Evolutionary conservation across 345 rosid genomes (phyloP).

Genomic region (Laguncularia racemosa): DNA sequence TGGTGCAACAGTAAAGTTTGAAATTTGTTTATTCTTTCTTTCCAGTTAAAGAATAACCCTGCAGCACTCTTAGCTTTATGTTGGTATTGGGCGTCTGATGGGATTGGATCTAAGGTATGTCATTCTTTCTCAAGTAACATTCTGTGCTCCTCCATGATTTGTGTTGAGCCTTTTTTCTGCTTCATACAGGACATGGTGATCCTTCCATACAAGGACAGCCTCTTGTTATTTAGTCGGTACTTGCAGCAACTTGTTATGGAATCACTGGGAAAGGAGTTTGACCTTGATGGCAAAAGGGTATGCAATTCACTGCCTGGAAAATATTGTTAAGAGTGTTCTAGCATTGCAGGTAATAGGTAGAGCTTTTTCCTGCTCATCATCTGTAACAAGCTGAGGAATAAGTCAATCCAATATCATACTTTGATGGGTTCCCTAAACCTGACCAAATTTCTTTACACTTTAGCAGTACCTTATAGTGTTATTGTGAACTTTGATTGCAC

Average conservation of each 20-base stretch:
- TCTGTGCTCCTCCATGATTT: neutral
- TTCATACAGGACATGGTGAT: conserved; percentile 89
- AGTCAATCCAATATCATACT: too few species aligned
- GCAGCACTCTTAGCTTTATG: conserved; percentile 91
- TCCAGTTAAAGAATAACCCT: conserved; percentile 82
- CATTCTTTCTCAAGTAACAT: neutral
- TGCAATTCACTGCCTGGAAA: conserved; percentile 7
- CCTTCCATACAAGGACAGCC: conserved; percentile 98
- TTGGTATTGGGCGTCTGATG: conserved; percentile 96
- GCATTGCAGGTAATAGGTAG: too few species aligned
- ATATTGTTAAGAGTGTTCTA: too few species aligned
- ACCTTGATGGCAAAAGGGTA: conserved; percentile 90
- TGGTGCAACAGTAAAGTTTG: too few species aligned
- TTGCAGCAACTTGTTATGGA: conserved; percentile 98
- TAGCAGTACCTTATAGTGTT: too few species aligned
- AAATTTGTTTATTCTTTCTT: conserved; percentile 7
- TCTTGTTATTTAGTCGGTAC: conserved; percentile 84
- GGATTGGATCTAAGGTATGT: conserved; percentile 87
- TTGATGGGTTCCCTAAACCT: too few species aligned
- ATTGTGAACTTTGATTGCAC: too few species aligned
- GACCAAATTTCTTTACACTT: too few species aligned
- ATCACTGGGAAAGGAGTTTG: conserved; percentile 97
- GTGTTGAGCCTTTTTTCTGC: neutral
- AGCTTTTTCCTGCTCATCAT: too few species aligned
- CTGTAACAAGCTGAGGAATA: too few species aligned